Conservation (phyloP, 2,329 filamentous ascomycete genomes). For the Massarina eburnea region DNA sequence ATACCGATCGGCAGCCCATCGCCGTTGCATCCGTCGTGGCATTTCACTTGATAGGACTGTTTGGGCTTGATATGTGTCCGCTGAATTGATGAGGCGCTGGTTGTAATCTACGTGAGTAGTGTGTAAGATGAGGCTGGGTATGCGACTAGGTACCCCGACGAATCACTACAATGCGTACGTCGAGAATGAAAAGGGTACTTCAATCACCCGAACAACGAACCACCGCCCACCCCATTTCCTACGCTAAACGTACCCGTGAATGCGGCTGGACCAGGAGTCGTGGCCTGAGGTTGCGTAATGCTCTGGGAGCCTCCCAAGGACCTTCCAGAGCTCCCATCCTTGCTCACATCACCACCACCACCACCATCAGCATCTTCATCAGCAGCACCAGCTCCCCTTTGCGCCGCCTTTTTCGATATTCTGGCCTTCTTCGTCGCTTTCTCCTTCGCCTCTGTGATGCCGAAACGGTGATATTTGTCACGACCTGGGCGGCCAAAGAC, state of each 20-base stretch:
- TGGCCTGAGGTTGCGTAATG: not conserved
- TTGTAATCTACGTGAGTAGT: too few species aligned
- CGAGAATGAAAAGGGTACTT: not conserved
- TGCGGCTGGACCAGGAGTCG: not conserved
- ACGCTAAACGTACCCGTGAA: not conserved
- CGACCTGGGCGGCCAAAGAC: slow-evolving; percentile 46
- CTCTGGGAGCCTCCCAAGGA: not conserved
- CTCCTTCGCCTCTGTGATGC: slow-evolving; percentile 18
- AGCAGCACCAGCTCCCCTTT: not conserved
- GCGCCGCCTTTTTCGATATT: slow-evolving; percentile 3
- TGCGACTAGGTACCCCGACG: too few species aligned
- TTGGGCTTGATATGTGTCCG: too few species aligned
- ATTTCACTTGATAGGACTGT: too few species aligned
- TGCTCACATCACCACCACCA: not conserved
- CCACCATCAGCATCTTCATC: not conserved
- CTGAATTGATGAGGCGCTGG: too few species aligned
- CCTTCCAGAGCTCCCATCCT: not conserved
- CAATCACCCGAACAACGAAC: not conserved
- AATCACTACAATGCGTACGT: not conserved
- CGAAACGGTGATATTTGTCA: slow-evolving; percentile 32
- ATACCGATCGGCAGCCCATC: not conserved
- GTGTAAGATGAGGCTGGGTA: too few species aligned
- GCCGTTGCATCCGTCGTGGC: too few species aligned
- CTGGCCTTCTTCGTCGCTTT: slow-evolving; percentile 27
- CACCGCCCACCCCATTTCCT: not conserved